These are phyloP conservation scores for Malus hybrid DNA, from an alignment of 331 rosid genomes.

Conservation along the genomic window DNA sequence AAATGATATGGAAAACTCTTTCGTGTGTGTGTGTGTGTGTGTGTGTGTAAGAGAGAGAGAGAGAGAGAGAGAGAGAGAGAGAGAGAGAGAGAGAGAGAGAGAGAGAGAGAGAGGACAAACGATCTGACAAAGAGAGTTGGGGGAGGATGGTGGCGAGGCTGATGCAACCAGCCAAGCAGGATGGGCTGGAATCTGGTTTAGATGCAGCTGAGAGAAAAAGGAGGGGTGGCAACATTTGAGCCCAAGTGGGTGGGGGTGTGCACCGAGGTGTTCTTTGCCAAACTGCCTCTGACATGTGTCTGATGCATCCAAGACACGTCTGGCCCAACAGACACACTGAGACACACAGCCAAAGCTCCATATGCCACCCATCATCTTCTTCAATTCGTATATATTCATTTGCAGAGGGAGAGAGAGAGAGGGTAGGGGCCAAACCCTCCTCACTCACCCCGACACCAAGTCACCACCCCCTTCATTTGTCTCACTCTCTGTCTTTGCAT, in stretches of 20 bases:
- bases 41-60: neutral
- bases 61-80: neutral
- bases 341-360: neutral
- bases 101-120: neutral
- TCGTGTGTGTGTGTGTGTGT: neutral
- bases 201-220: neutral
- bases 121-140: neutral
- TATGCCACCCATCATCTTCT: neutral
- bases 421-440: constrained; percentile 1
- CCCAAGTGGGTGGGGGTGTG: constrained; percentile 7
- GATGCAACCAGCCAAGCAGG: constrained; percentile 8
- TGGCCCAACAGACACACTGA: constrained; percentile 33
- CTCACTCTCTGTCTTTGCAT: constrained; percentile 33
- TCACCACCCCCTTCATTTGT: constrained; percentile 27
- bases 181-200: constrained; percentile 14
- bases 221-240: constrained; percentile 9
- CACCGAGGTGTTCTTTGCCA: neutral
- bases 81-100: neutral
- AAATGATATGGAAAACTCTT: neutral
- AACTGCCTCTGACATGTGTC: constrained; percentile 43
- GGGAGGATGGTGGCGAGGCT: neutral
- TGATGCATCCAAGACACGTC: constrained; percentile 39
- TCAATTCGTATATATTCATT: neutral
- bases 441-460: constrained; percentile 17
- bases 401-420: neutral